phyloP scores from a whole-genome alignment of 768 basidiomycete genomes.

The Mycena leptocephala region DNA sequence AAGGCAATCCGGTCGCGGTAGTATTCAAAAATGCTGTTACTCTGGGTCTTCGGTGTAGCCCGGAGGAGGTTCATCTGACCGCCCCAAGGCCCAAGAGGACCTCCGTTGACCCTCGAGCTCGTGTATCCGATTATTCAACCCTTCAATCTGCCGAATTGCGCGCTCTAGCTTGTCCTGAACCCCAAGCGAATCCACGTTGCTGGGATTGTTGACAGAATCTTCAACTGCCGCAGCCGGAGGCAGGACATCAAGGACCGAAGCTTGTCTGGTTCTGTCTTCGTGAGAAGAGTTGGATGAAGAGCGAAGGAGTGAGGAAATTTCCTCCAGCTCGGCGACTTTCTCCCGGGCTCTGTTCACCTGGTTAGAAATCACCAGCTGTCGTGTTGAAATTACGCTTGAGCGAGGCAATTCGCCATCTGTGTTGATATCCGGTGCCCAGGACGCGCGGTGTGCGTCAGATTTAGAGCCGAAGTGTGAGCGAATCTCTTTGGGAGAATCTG shows the following conservation, averaged over 20 bases:
- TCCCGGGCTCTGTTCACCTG: constrained; percentile 19
- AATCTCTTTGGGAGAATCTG: not conserved
- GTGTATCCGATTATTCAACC: constrained; percentile 1
- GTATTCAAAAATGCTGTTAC: no score
- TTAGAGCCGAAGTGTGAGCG: not conserved
- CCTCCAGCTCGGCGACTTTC: constrained; percentile 18
- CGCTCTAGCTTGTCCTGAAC: not conserved
- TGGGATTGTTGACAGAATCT: not conserved
- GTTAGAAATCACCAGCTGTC: constrained; percentile 23
- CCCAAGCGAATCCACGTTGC: not conserved
- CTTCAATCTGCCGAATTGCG: not conserved
- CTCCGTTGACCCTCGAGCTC: constrained; percentile 15
- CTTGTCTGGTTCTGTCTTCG: not conserved
- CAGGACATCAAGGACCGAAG: not conserved
- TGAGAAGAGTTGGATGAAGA: not conserved
- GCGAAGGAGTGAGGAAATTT: constrained; percentile 2
- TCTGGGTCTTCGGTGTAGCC: not conserved
- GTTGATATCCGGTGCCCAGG: not conserved
- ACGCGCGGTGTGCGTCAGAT: not conserved
- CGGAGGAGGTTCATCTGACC: not conserved
- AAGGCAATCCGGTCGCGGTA: no score
- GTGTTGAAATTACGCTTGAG: not conserved
- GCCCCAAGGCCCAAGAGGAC: not conserved
- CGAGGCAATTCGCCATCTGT: not conserved
- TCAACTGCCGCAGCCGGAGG: not conserved